phyloP scores from a whole-genome alignment of 257 asterid genomes.

The Przewalskia tangutica region DNA sequence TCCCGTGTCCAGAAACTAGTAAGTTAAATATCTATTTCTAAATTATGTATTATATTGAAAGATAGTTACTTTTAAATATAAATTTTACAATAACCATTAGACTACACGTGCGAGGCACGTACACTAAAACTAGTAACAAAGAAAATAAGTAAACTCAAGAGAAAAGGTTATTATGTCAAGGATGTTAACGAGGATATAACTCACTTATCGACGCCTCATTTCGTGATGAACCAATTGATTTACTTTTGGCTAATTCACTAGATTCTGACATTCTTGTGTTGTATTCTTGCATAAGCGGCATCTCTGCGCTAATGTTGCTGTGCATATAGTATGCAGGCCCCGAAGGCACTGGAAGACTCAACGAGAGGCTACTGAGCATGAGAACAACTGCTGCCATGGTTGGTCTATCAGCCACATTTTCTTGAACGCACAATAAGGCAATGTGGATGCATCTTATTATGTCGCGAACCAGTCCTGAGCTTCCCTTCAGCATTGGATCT shows the following conservation, averaged over 20 bases:
- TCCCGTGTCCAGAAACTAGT: too few relatives aligned
- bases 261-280: neutral
- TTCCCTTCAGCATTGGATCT: conserved; percentile 1
- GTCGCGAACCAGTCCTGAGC: conserved; percentile 1
- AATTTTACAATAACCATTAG: too few relatives aligned
- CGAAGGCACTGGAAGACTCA: conserved; percentile 10
- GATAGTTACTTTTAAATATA: too few relatives aligned
- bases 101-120: too few relatives aligned
- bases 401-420: conserved; percentile 16
- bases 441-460: conserved; percentile 20
- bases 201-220: conserved; percentile 4
- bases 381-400: conserved; percentile 18
- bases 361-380: conserved; percentile 18
- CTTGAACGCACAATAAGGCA: conserved; percentile 26
- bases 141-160: too few relatives aligned
- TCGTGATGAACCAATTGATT: neutral
- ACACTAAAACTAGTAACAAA: too few relatives aligned
- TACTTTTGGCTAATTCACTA: neutral
- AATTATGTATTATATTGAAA: too few relatives aligned
- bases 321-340: conserved; percentile 12
- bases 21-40: too few relatives aligned
- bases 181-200: conserved; percentile 5
- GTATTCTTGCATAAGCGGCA: neutral
- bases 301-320: neutral
- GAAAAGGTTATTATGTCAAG: neutral